Conservation (phyloP, 2,329 filamentous ascomycete species). For the Fusarium sp. region DNA sequence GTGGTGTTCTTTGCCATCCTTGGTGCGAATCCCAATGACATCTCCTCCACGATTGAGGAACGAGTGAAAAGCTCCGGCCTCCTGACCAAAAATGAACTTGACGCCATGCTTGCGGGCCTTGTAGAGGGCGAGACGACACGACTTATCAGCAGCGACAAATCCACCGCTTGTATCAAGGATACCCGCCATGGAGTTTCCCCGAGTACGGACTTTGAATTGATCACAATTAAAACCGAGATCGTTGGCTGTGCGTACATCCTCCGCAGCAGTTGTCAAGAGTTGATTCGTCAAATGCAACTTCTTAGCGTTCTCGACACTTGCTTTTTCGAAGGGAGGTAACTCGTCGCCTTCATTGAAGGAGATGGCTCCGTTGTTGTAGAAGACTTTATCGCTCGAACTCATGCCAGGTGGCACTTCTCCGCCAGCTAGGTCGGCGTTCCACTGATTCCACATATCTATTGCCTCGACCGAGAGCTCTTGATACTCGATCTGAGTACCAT, state of each 20-base stretch:
- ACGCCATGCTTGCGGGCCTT: conserved; percentile 53
- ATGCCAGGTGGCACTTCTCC: conserved; percentile 50
- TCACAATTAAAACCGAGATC: conserved; percentile 47
- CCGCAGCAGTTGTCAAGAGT: conserved; percentile 44
- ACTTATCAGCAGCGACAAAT: conserved; percentile 55
- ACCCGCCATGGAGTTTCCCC: conserved; percentile 40
- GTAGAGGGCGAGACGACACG: conserved; percentile 56
- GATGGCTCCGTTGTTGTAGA: conserved; percentile 50
- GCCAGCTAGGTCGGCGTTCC: conserved; percentile 53
- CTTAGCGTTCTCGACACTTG: conserved; percentile 49
- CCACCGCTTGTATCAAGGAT: conserved; percentile 59
- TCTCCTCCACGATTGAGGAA: conserved; percentile 35
- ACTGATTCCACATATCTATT: conserved; percentile 52
- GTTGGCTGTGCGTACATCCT: conserved; percentile 38
- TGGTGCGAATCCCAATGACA: conserved; percentile 51
- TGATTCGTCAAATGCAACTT: conserved; percentile 47
- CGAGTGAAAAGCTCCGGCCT: conserved; percentile 44
- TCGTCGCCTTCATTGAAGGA: conserved; percentile 36
- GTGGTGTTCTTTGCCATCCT: conserved; percentile 46
- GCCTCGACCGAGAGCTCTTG: conserved; percentile 56
- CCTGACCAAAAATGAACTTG: conserved; percentile 50
- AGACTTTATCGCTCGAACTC: conserved; percentile 48
- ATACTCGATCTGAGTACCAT: conserved; percentile 55
- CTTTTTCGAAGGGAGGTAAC: conserved; percentile 48
- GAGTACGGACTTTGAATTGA: conserved; percentile 47